phyloP scores from a whole-genome alignment of 2,329 filamentous ascomycete genomes.

The Alternaria hordeiaustralica region DNA sequence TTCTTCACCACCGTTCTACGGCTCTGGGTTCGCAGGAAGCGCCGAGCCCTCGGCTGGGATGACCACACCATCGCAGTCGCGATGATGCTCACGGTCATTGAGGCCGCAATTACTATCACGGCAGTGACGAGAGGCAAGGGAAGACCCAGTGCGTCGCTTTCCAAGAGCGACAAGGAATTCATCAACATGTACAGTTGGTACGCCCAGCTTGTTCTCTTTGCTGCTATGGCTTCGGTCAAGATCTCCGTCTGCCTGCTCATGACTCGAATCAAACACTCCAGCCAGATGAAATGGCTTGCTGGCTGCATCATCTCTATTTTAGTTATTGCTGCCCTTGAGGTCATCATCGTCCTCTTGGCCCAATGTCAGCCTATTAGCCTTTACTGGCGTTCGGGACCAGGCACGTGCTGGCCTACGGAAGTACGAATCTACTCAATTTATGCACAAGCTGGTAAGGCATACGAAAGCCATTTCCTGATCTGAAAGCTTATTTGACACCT shows the following conservation, averaged over 20 bases:
- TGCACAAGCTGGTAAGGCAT: constrained; percentile 7
- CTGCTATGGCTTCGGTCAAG: not conserved
- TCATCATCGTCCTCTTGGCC: constrained; percentile 5
- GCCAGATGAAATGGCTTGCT: not conserved
- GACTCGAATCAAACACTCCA: constrained; percentile 2
- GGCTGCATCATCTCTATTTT: not conserved
- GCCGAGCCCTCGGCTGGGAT: not conserved
- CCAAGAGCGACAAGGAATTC: not conserved
- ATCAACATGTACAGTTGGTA: constrained; percentile 1
- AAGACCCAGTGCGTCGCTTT: not conserved
- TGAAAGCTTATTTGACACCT: not conserved
- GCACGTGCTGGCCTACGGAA: constrained; percentile 5
- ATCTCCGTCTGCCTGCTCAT: constrained; percentile 7
- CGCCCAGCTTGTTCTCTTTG: not conserved
- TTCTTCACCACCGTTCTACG: not conserved
- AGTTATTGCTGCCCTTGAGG: not conserved
- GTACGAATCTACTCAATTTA: constrained; percentile 10
- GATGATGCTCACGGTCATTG: not conserved
- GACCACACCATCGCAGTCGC: not conserved
- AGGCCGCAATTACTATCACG: not conserved
- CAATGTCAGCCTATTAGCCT: constrained; percentile 7
- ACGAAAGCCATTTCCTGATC: not conserved
- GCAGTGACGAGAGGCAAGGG: not conserved
- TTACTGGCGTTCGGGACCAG: not conserved
- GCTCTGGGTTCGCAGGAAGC: not conserved